phyloP scores from a whole-genome alignment of 495 filamentous ascomycete genomes.

The Aspergillus avenaceus region DNA sequence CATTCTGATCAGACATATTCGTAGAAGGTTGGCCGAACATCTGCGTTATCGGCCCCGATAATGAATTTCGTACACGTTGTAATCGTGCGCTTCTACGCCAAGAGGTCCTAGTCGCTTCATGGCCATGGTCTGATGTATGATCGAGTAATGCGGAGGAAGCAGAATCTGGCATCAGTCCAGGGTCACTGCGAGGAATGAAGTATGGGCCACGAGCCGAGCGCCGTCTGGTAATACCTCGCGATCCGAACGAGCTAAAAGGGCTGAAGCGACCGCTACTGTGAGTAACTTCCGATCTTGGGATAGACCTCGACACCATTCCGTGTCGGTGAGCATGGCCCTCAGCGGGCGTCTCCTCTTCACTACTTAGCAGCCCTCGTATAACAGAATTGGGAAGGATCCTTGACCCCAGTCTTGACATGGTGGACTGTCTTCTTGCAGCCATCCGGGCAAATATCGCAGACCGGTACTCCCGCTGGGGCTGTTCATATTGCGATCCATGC shows the following conservation, averaged over 20 bases:
- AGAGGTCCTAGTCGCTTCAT: constrained; percentile 33
- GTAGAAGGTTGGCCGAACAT: constrained; percentile 40
- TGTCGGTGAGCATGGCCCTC: constrained; percentile 49
- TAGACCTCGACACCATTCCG: constrained; percentile 37
- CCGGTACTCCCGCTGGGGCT: constrained; percentile 26
- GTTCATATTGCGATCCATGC: constrained; percentile 20
- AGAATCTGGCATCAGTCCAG: constrained; percentile 24
- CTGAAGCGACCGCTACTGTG: constrained; percentile 40
- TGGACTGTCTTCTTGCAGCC: constrained; percentile 46
- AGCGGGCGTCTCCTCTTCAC: constrained; percentile 46
- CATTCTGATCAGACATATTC: constrained; percentile 11
- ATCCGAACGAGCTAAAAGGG: constrained; percentile 37
- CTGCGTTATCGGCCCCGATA: constrained; percentile 42
- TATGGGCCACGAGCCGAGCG: constrained; percentile 36
- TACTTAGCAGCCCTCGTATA: constrained; percentile 39
- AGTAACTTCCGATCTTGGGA: constrained; percentile 33
- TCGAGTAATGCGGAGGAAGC: constrained; percentile 21
- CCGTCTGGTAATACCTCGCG: constrained; percentile 36
- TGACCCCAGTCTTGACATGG: constrained; percentile 48
- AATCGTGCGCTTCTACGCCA: constrained; percentile 44
- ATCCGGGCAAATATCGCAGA: constrained; percentile 36
- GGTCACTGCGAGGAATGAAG: constrained; percentile 34
- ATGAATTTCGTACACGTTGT: constrained; percentile 39
- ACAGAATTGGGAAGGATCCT: constrained; percentile 48
- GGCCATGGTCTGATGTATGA: constrained; percentile 16